A percentile compares a stretch with the other conserved stretches of the same genome.
phyloP scores from a whole-genome alignment of 2,329 filamentous ascomycete genomes.

The Colletotrichum higginsianum region DNA sequence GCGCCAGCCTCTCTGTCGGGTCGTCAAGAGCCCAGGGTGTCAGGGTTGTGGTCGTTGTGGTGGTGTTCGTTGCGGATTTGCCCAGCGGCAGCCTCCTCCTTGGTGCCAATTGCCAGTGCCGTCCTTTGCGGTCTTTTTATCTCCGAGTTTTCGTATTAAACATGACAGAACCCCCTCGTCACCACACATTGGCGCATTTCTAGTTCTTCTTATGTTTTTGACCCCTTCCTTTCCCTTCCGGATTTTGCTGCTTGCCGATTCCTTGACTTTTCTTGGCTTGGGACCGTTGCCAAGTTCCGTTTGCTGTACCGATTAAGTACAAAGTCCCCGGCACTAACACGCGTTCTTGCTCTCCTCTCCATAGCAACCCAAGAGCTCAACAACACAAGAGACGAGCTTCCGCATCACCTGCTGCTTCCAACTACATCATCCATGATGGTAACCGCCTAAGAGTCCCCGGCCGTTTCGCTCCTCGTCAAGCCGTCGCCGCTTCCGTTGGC shows the following conservation, averaged over 20 bases:
- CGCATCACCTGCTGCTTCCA: conserved; percentile 39
- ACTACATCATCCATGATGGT: conserved; percentile 38
- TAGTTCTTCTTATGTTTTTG: conserved; percentile 8
- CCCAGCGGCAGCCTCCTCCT: conserved; percentile 25
- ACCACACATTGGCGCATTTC: conserved; percentile 27
- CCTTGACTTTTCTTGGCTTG: conserved; percentile 22
- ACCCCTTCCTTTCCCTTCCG: neutral
- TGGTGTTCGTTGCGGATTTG: conserved; percentile 9
- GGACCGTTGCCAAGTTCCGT: conserved; percentile 23
- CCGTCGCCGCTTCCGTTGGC: conserved; percentile 20
- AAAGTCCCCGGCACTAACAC: conserved; percentile 21
- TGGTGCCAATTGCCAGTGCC: conserved; percentile 15
- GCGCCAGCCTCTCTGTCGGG: conserved; percentile 20
- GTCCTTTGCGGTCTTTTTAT: conserved; percentile 21
- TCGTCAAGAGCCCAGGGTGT: conserved; percentile 18
- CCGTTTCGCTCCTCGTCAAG: conserved; percentile 30
- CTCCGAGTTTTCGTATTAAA: conserved; percentile 35
- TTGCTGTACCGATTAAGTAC: conserved; percentile 14
- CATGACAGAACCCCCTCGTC: conserved; percentile 30
- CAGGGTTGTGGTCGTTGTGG: neutral
- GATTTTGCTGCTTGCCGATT: conserved; percentile 26
- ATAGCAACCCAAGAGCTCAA: conserved; percentile 37
- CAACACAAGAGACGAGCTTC: conserved; percentile 43
- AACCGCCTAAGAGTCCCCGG: conserved; percentile 38
- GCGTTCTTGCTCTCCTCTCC: conserved; percentile 22